Conservation (phyloP, 2,329 filamentous ascomycete species). For the Xylariaceae sp. region DNA sequence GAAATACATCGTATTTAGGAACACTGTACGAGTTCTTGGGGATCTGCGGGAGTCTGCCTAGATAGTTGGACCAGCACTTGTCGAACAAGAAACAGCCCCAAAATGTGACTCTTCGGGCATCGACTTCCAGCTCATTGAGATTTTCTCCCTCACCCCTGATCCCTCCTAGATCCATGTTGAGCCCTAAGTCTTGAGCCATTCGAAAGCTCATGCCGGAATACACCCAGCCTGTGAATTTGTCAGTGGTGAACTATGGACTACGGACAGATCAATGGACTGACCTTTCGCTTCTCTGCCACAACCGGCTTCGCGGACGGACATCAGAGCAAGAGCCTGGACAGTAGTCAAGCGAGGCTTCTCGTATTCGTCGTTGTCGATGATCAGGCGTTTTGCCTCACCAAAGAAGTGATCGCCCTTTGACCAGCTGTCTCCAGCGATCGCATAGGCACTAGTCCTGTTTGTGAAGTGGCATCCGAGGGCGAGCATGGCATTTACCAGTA, state of each 20-base stretch:
- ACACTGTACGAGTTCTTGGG: conserved; percentile 76
- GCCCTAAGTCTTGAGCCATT: conserved; percentile 90
- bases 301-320: conserved; percentile 94
- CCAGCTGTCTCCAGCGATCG: conserved; percentile 66
- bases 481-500: conserved; percentile 91
- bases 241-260: too few species aligned
- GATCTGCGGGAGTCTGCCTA: conserved; percentile 85
- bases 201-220: conserved; percentile 98
- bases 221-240: too few species aligned
- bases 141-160: conserved; percentile 54
- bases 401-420: conserved; percentile 97
- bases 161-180: conserved; percentile 77
- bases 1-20: conserved; percentile 86
- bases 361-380: conserved; percentile 89
- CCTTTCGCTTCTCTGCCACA: conserved; percentile 91
- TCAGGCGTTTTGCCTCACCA: conserved; percentile 82
- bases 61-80: conserved; percentile 98
- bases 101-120: conserved; percentile 86
- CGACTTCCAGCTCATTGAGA: conserved; percentile 77
- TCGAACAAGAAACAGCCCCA: conserved; percentile 99
- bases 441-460: conserved; percentile 66
- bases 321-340: conserved; percentile 87
- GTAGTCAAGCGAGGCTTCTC: conserved; percentile 84
- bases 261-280: too few species aligned
- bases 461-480: conserved; percentile 93